Conservation (phyloP, 169 alveolate genomes). For the Cystoisospora suis region DNA sequence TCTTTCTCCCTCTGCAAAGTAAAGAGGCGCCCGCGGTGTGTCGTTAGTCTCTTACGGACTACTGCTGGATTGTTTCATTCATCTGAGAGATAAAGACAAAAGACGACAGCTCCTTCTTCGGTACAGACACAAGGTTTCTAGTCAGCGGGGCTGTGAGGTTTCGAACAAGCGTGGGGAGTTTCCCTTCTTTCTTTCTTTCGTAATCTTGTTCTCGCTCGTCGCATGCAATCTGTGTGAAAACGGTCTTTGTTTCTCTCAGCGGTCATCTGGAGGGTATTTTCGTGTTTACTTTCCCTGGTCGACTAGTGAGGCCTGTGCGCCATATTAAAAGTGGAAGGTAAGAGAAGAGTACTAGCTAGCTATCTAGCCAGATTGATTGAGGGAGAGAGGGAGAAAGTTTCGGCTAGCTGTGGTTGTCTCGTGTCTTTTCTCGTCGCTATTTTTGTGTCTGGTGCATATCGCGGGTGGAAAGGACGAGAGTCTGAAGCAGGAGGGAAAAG, state of each 20-base stretch:
- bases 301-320: conserved; percentile 96
- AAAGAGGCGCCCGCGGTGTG: no score
- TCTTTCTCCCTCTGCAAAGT: no score
- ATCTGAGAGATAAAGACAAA: no score
- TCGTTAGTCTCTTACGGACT: no score
- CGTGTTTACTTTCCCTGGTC: conserved; percentile 94
- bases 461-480: not conserved
- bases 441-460: not conserved
- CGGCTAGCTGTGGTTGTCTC: not conserved
- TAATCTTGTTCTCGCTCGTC: not conserved
- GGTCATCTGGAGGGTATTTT: conserved; percentile 87
- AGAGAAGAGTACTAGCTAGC: no score
- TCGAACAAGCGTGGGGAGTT: not conserved
- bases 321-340: conserved; percentile 80
- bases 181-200: not conserved
- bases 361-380: no score
- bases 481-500: not conserved
- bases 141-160: not conserved
- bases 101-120: no score
- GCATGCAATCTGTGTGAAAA: not conserved
- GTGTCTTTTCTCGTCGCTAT: not conserved
- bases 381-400: no score
- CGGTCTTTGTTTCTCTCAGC: conserved; percentile 38
- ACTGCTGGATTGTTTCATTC: no score
- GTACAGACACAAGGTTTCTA: no score